Percentiles rank a stretch among this genome's conserved stretches.
Conservation (phyloP, 352 stramenopile species). For the Peronospora destructor region DNA sequence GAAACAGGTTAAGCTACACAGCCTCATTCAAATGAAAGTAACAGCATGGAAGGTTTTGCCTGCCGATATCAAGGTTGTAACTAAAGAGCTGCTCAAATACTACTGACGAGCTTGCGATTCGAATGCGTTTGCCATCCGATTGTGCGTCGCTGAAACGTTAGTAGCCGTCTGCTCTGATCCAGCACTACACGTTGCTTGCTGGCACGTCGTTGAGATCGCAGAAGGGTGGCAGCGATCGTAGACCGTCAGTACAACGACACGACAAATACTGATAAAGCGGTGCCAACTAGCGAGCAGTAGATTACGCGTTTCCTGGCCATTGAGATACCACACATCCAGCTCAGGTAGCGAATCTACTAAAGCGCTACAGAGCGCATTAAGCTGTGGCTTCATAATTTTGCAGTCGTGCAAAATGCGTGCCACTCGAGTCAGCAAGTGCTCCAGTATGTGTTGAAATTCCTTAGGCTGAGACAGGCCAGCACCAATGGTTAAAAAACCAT, state of each 20-base stretch:
- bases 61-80: background rate
- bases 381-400: conserved; percentile 27
- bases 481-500: conserved; percentile 66
- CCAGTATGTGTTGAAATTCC: conserved; percentile 62
- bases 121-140: conserved; percentile 7
- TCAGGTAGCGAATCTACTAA: conserved; percentile 59
- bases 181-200: conserved; percentile 9
- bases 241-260: conserved; percentile 40
- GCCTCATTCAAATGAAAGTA: conserved; percentile 2
- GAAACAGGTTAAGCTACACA: conserved; percentile 5
- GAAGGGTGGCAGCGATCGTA: conserved; percentile 41
- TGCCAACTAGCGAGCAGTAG: conserved; percentile 63
- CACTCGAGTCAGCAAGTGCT: conserved; percentile 55
- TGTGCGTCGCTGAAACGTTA: conserved; percentile 7
- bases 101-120: conserved; percentile 11
- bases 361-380: conserved; percentile 55
- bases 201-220: conserved; percentile 2
- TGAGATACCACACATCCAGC: conserved; percentile 72
- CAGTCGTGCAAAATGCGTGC: conserved; percentile 59
- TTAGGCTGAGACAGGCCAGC: conserved; percentile 69
- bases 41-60: background rate
- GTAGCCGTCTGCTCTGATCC: conserved; percentile 1
- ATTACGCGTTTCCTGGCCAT: conserved; percentile 47
- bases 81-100: background rate
- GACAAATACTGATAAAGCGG: conserved; percentile 59